Conservation (phyloP, 2,329 filamentous ascomycete species). For the Periconia macrospinosa region DNA sequence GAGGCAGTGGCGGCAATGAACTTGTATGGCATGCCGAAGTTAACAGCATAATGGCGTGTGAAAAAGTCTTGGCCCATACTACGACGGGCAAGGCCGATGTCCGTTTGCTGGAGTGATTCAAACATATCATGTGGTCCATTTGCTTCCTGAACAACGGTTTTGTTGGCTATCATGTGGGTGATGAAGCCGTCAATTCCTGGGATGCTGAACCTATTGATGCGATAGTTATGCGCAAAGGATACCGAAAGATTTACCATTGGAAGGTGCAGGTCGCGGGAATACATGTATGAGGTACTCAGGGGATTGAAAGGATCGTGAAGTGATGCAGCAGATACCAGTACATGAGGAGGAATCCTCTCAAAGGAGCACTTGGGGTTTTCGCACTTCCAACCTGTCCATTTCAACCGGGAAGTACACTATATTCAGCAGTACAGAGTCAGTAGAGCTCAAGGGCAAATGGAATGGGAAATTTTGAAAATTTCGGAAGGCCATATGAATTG, state of each 20-base stretch:
- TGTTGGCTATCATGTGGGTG: conserved; percentile 61
- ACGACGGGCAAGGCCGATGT: conserved; percentile 39
- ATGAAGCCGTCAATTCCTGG: conserved; percentile 50
- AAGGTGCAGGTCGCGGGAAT: conserved; percentile 31
- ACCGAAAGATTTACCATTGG: conserved; percentile 37
- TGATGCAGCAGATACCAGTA: conserved; percentile 26
- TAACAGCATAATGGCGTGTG: conserved; percentile 57
- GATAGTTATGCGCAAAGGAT: conserved; percentile 44
- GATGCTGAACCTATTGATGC: conserved; percentile 51
- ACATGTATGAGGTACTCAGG: conserved; percentile 35
- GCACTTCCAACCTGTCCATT: conserved; percentile 67
- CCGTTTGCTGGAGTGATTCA: conserved; percentile 43
- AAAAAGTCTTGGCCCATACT: conserved; percentile 27
- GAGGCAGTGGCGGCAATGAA: conserved; percentile 59
- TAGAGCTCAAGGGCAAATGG: too few relatives aligned
- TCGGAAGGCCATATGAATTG: too few relatives aligned
- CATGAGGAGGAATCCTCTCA: conserved; percentile 37
- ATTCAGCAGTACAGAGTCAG: too few relatives aligned
- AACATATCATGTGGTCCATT: conserved; percentile 67
- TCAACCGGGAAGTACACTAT: conserved; percentile 63
- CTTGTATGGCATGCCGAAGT: conserved; percentile 68
- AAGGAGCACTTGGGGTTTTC: conserved; percentile 56
- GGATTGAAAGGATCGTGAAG: conserved; percentile 42
- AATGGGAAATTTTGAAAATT: too few relatives aligned
- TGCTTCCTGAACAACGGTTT: conserved; percentile 52